phyloP scores from a whole-genome alignment of 1,139 yeast genomes.

The Blastobotrys petasosporus region DNA sequence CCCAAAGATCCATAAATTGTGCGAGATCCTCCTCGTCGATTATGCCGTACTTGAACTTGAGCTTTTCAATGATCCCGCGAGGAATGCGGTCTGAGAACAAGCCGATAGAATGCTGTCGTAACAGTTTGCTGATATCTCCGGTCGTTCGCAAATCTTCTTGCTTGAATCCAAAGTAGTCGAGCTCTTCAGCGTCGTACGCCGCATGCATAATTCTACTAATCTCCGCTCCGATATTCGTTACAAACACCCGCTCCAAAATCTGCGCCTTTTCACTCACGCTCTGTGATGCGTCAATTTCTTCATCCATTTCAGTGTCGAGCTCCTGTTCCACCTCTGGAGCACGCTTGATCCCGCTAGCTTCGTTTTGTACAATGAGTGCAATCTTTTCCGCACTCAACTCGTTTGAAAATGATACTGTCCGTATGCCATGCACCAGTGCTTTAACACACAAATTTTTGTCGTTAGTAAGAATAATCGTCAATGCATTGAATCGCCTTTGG shows the following conservation, averaged over 20 bases:
- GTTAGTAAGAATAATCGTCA: constrained; percentile 63
- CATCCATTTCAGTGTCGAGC: constrained; percentile 4
- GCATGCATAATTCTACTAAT: constrained; percentile 49
- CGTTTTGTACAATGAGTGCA: constrained; percentile 37
- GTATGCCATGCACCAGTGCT: constrained; percentile 61
- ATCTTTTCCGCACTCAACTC: constrained; percentile 59
- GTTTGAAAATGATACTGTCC: constrained; percentile 59
- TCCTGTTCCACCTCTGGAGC: background rate
- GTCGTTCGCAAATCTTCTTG: constrained; percentile 35
- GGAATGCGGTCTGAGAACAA: constrained; percentile 44
- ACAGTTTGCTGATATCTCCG: constrained; percentile 39
- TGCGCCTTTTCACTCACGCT: constrained; percentile 3
- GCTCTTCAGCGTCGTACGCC: constrained; percentile 52
- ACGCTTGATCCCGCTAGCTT: constrained; percentile 12
- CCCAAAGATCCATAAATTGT: constrained; percentile 12
- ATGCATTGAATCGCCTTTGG: constrained; percentile 36
- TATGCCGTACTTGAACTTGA: constrained; percentile 1
- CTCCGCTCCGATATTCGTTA: constrained; percentile 36
- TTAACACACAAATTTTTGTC: constrained; percentile 78
- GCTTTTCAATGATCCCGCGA: constrained; percentile 26
- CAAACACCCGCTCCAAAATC: constrained; percentile 4
- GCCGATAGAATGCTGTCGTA: constrained; percentile 50
- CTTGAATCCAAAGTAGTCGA: constrained; percentile 47
- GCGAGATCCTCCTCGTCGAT: constrained; percentile 3
- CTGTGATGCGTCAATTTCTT: constrained; percentile 3